Percentiles rank a stretch among this genome's conserved stretches.
Conservation (phyloP, 2,329 filamentous ascomycete genomes). For the Diaporthe longicolla region DNA sequence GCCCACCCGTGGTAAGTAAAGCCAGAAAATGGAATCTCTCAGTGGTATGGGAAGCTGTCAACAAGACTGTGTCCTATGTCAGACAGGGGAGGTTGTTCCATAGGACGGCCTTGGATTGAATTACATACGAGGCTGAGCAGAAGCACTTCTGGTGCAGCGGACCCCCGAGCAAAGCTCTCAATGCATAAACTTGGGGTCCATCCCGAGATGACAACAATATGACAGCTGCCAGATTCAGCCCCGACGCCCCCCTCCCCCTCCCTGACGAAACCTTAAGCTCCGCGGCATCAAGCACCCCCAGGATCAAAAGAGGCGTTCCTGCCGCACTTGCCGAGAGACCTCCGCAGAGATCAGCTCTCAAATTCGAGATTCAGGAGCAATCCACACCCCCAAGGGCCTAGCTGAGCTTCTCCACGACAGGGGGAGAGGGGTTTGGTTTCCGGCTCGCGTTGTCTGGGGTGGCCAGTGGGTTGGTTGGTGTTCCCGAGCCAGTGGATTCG, state of each 20-base stretch:
- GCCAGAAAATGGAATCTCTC: too few species aligned
- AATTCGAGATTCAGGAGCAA: constrained; percentile 22
- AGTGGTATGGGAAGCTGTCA: too few species aligned
- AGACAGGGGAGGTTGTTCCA: background rate
- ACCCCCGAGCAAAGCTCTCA: background rate
- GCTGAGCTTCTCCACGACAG: constrained; percentile 19
- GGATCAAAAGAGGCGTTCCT: background rate
- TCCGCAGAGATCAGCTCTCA: constrained; percentile 20
- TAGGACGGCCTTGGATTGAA: background rate
- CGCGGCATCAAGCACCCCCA: background rate
- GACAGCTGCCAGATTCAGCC: constrained; percentile 12
- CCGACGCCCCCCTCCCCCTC: background rate
- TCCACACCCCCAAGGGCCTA: background rate
- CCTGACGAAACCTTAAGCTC: constrained; percentile 11
- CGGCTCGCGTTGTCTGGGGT: background rate
- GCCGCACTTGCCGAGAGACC: constrained; percentile 29
- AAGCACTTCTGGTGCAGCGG: background rate
- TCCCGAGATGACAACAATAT: constrained; percentile 23
- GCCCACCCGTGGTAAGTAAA: background rate
- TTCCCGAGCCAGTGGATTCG: constrained; percentile 25
- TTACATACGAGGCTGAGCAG: background rate
- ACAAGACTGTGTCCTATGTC: background rate
- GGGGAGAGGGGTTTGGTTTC: background rate
- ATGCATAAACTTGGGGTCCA: constrained; percentile 20
- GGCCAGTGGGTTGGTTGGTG: constrained; percentile 10